Base-by-base conservation (phyloP, 306 rosid species). In the Rosa multiflora region DNA sequence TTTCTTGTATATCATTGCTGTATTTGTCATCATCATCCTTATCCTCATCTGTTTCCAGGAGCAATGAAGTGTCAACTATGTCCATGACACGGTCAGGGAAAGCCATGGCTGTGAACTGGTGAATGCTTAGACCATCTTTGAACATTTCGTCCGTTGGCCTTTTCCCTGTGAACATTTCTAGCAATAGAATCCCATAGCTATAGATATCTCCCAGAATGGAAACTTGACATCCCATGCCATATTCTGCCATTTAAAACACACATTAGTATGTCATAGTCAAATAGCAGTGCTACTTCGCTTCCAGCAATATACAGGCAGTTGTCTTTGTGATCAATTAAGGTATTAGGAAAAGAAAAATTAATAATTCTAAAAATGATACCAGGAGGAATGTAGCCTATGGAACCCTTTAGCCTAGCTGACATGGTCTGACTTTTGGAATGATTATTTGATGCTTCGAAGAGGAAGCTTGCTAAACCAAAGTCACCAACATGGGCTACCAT, bases 401-500 rank as follows among this genome's bases (percentile, higher is more conserved):
- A 83, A 72, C 85, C 87, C 58, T 72, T 83, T 0, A 81, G 79
- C 5, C 63, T 14, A 6, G 42, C 56, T 59, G 87, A 48, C 37
- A 79, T 37, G 9, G 63, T 68, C 26, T 78, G 79, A 4, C 3
- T 7, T 29, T 62, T 29, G 32, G 85, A 47, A 32, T 74, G 21
- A 3, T 69, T 43, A 48, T 74, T 35, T 62, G 86, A 70, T 78
- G 68, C 81, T 55, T 82, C 81, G 2, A 78, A 15, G 5, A 79
- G 46, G 48, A 86, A 72, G 20, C 61, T 85, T 51, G 82, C 80
- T 61, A 85, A 64, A 12, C 88, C 88, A 1, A 85, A 85, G 40
- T 86, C 89, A 29, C 85, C 79, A n/a, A 83, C 86, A 58, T 85
- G 84, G 1, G 80, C 88, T 32, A 85, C 82, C 82, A 85, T 72